A percentile compares a stretch with the other conserved stretches of the same genome.
These are phyloP conservation scores for Hypoxylon sp. DNA, from an alignment of 2,329 filamentous ascomycete genomes.

Conservation along the genomic window DNA sequence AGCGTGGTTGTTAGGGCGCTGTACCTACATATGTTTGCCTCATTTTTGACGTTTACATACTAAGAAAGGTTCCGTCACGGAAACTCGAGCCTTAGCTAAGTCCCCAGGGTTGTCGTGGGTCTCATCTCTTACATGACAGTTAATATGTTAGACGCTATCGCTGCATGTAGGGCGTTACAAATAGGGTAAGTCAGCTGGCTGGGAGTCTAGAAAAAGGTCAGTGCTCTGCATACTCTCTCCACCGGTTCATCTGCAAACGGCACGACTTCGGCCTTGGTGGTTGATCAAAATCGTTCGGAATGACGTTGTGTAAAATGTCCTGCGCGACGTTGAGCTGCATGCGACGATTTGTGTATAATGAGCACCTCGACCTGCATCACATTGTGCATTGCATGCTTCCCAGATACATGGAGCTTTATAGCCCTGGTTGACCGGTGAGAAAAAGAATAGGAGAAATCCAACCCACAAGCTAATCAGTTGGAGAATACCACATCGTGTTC, in stretches of 20 bases:
- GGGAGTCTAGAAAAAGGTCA: constrained; percentile 24
- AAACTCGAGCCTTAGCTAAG: constrained; percentile 19
- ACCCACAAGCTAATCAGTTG: constrained; percentile 6
- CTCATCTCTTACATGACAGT: constrained; percentile 18
- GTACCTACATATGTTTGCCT: constrained; percentile 16
- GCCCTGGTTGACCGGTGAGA: constrained; percentile 8
- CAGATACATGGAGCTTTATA: constrained; percentile 11
- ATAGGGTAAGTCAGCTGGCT: constrained; percentile 16
- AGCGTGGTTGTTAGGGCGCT: constrained; percentile 10
- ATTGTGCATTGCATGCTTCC: constrained; percentile 9
- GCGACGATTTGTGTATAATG: constrained; percentile 8
- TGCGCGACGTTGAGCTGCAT: not conserved
- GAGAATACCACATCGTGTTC: not conserved
- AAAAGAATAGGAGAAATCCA: constrained; percentile 8
- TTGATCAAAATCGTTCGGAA: constrained; percentile 17
- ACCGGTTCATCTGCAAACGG: constrained; percentile 26
- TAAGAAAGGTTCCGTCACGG: not conserved
- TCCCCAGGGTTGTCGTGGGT: constrained; percentile 25
- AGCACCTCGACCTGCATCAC: constrained; percentile 10
- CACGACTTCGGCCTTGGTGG: constrained; percentile 31
- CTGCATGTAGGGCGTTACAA: constrained; percentile 23
- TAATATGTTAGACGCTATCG: constrained; percentile 20
- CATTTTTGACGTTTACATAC: not conserved
- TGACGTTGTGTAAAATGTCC: constrained; percentile 21
- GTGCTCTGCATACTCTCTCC: constrained; percentile 38